Conservation (phyloP, 2,329 filamentous ascomycete species). For the Sphaerulina populicola region DNA sequence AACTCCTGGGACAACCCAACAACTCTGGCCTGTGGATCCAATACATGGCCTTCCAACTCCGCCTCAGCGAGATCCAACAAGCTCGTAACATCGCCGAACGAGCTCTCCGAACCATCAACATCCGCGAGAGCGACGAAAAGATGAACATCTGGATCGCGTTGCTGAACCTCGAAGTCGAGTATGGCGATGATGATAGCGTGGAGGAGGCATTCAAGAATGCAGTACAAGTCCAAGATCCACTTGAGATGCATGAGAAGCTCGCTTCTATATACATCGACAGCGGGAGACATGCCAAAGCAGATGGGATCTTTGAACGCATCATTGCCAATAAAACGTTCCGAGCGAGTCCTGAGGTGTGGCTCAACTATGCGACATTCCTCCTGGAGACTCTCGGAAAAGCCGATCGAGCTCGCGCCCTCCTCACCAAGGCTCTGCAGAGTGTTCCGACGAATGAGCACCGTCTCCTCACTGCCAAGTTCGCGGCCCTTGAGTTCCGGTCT, state of each 20-base stretch:
- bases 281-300: conserved; percentile 75
- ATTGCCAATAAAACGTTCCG: conserved; percentile 77
- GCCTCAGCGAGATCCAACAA: conserved; percentile 79
- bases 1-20: conserved; percentile 84
- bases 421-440: conserved; percentile 76
- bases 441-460: conserved; percentile 63
- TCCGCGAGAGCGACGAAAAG: conserved; percentile 85
- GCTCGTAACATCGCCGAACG: conserved; percentile 84
- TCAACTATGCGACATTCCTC: conserved; percentile 91
- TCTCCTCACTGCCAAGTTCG: conserved; percentile 76
- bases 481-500: conserved; percentile 82
- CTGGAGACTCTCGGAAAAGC: conserved; percentile 63
- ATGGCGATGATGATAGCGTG: conserved; percentile 65
- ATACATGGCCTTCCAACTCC: conserved; percentile 98
- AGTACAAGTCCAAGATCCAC: conserved; percentile 85
- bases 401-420: conserved; percentile 66
- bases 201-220: conserved; percentile 85
- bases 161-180: conserved; percentile 87
- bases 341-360: conserved; percentile 71
- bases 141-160: conserved; percentile 91
- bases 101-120: conserved; percentile 82
- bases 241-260: conserved; percentile 80
- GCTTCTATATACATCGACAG: conserved; percentile 93
- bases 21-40: conserved; percentile 90
- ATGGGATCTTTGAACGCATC: conserved; percentile 76